Percentiles rank a stretch among this genome's conserved stretches.
Evolutionary conservation across 768 basidiomycete species (phyloP).

Genomic region (Russula sp.): DNA sequence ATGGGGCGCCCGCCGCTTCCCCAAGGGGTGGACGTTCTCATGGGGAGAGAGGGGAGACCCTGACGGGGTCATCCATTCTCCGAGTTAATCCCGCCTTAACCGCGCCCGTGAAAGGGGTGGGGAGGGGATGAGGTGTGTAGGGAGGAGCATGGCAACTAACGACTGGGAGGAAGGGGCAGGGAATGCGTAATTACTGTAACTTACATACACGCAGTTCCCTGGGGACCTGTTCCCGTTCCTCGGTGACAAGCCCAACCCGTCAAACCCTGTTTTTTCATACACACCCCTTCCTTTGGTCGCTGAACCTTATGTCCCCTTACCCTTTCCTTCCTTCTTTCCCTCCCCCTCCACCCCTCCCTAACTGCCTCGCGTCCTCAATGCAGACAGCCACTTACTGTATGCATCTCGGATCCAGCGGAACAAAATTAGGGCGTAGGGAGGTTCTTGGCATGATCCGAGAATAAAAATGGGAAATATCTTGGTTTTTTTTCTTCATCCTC

Average conservation of each 20-base stretch:
- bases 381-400: constrained; percentile 10
- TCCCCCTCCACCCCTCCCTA: not conserved
- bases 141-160: not conserved
- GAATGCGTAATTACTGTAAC: constrained; percentile 6
- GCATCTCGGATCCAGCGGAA: not conserved
- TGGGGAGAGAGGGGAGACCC: not conserved
- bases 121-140: not conserved
- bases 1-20: constrained; percentile 1
- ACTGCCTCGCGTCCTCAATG: not conserved
- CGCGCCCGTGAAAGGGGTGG: not conserved
- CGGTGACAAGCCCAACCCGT: constrained; percentile 14
- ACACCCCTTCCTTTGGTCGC: constrained; percentile 10
- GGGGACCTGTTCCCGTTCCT: constrained; percentile 22
- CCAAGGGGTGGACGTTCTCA: not conserved
- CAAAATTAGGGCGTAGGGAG: not conserved
- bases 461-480: not conserved
- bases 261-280: constrained; percentile 22
- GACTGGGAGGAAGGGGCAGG: not conserved
- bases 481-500: too few relatives aligned
- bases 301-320: constrained; percentile 14
- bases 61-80: constrained; percentile 3
- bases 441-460: constrained; percentile 17
- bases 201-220: constrained; percentile 1
- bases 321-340: not conserved
- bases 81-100: constrained; percentile 7